These are phyloP conservation scores for Euphorbia celastroides DNA, from an alignment of 441 rosid species.

Conservation along the genomic window DNA sequence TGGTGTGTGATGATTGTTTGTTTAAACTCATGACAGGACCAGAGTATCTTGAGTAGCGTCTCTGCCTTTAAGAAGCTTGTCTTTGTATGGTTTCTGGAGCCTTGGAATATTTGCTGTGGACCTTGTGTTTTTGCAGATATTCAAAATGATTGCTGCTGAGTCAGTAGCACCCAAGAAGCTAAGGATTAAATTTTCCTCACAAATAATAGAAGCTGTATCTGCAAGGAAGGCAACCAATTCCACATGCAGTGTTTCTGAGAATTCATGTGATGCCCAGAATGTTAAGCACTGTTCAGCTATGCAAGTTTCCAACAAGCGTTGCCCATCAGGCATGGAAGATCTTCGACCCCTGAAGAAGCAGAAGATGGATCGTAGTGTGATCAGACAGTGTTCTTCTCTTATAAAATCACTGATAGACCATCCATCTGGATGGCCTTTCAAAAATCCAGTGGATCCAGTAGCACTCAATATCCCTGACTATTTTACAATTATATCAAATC, in stretches of 20 bases:
- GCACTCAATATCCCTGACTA: constrained; percentile 42
- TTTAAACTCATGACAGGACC: background rate
- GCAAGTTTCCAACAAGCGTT: constrained; percentile 37
- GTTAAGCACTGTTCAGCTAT: constrained; percentile 14
- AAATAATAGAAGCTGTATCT: constrained; percentile 28
- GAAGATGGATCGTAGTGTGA: constrained; percentile 46
- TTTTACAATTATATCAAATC: constrained; percentile 34
- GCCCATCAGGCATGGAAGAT: constrained; percentile 26
- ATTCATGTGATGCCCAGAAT: constrained; percentile 11
- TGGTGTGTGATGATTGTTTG: background rate
- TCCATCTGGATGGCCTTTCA: constrained; percentile 46
- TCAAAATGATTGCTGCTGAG: constrained; percentile 39
- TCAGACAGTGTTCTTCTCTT: constrained; percentile 45
- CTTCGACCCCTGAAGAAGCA: constrained; percentile 41
- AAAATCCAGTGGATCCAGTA: constrained; percentile 44
- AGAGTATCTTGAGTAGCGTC: constrained; percentile 20
- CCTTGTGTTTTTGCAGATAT: background rate
- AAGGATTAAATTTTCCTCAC: constrained; percentile 45
- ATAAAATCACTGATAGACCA: constrained; percentile 38
- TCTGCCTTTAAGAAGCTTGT: background rate
- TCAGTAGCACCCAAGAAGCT: constrained; percentile 36
- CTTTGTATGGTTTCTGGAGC: constrained; percentile 4
- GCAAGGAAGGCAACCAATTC: constrained; percentile 23
- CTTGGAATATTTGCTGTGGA: background rate
- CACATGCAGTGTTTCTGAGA: constrained; percentile 18